Conservation (phyloP, 345 rosid species). For the Murraya paniculata region DNA sequence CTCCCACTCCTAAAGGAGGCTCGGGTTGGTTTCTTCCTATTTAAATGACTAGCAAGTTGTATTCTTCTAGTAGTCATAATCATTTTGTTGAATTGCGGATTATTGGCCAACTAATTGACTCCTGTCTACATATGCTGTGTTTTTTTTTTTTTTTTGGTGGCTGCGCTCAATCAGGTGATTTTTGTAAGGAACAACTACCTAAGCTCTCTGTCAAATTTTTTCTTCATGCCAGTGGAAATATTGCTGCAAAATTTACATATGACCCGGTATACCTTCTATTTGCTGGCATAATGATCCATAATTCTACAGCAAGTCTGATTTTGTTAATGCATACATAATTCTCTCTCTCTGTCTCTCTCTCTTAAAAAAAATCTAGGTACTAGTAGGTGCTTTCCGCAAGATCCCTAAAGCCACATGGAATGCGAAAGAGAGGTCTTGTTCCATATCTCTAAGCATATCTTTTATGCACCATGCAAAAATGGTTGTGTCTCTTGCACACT, state of each 20-base stretch:
- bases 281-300: constrained; percentile 2
- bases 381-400: constrained; percentile 67
- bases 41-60: neutral
- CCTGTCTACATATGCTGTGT: constrained; percentile 1
- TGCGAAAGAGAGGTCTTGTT: constrained; percentile 80
- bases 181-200: constrained; percentile 32
- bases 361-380: constrained; percentile 41
- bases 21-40: constrained; percentile 38
- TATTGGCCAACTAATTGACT: neutral
- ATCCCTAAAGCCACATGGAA: constrained; percentile 87
- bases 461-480: neutral
- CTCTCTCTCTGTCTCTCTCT: constrained; percentile 8
- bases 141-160: neutral
- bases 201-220: constrained; percentile 60
- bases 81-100: no score
- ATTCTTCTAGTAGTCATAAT: neutral
- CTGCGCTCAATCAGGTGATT: constrained; percentile 29
- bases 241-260: constrained; percentile 75
- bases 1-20: constrained; percentile 20
- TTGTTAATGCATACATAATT: constrained; percentile 1
- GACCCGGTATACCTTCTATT: constrained; percentile 44
- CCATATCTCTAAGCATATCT: neutral
- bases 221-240: constrained; percentile 64
- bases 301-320: neutral
- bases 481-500: neutral